These are phyloP conservation scores for Pseudopediastrum boryanum DNA, from an alignment of 139 green algal genomes.

Conservation along the genomic window DNA sequence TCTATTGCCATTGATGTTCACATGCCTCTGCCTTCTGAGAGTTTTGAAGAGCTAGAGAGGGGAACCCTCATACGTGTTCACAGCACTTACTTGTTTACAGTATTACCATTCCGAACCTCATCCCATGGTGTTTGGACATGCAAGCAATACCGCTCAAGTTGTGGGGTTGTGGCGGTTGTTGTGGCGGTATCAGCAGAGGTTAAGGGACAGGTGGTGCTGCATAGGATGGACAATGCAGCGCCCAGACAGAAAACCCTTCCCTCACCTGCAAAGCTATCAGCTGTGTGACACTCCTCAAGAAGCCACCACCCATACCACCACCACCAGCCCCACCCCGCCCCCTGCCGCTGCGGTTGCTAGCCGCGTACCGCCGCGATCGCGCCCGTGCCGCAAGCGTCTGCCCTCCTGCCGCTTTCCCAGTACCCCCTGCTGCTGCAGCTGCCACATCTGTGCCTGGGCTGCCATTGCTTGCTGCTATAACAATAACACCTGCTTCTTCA, in stretches of 20 bases:
- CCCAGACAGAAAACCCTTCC: too few species aligned
- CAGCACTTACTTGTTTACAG: too few species aligned
- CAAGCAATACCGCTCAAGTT: too few species aligned
- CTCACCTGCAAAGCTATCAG: slow-evolving; percentile 28
- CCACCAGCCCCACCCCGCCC: slow-evolving; percentile 10
- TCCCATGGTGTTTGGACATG: too few species aligned
- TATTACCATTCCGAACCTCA: too few species aligned
- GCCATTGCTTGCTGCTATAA: not conserved
- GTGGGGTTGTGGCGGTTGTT: too few species aligned
- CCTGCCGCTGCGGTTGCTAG: not conserved
- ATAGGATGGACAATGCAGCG: not conserved
- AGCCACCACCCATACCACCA: slow-evolving; percentile 27
- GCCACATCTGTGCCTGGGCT: not conserved
- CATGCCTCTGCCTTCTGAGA: too few species aligned
- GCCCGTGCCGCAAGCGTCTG: not conserved
- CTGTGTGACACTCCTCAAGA: slow-evolving; percentile 37
- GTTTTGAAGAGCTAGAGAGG: too few species aligned
- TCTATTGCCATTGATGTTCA: too few species aligned
- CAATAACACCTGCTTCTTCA: slow-evolving; percentile 3
- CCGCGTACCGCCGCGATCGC: slow-evolving; percentile 1
- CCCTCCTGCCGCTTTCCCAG: slow-evolving; percentile 18
- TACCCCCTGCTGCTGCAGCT: slow-evolving; percentile 1
- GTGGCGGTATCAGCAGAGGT: too few species aligned
- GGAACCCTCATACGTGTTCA: too few species aligned
- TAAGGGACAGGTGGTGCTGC: too few species aligned